Evolutionary conservation across 345 rosid species (phyloP), one percentile per base, ranked within the genome.

Genomic region (Gossypium sturtianum): DNA sequence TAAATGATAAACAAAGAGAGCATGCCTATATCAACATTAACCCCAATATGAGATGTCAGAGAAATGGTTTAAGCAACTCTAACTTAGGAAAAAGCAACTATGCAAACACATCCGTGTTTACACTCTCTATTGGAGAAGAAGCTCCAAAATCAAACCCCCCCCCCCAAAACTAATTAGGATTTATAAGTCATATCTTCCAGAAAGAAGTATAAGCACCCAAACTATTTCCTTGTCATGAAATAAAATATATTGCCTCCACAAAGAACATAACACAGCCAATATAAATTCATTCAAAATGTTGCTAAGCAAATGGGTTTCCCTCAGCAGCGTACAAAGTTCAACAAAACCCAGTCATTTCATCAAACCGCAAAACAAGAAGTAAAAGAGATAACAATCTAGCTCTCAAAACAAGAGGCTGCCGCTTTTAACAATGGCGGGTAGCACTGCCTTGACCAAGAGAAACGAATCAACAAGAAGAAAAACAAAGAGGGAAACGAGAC

Each of bases 1-100:
- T 45, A 45, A 9, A 45, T 45, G 49, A 45, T 45, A 45, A 45
- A 45, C 10, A 45, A 11, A 45, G 49, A 8, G 12, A 45, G 49
- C 49, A 45, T 45, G 49, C 49, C 12, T 45, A 45, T 45, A 34
- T 59, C 75, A 59, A 43, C 17, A 19, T 19, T 12, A 65, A 25
- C 4, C 52, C 25, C 19, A 12, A 17, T 3, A 47, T 38, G 45
- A 65, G 15, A 41, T 41, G 68, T 10, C 9, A 44, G 3, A 38
- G 54, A 72, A 72, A 56, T 47, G 23, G 65, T 23, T 67, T 47
- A 67, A 23, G 57, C 71, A 67, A 23, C 38, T 48, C n/a, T 22
- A 48, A 48, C 29, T 23, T 48, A 67, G 43, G 49, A 51, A 29
- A 34, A 67, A n/a, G 12, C 71, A 23, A 47, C 13, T 17, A 44